phyloP scores from a whole-genome alignment of 176 grass and related monocot genomes.

The Avena sativa region DNA sequence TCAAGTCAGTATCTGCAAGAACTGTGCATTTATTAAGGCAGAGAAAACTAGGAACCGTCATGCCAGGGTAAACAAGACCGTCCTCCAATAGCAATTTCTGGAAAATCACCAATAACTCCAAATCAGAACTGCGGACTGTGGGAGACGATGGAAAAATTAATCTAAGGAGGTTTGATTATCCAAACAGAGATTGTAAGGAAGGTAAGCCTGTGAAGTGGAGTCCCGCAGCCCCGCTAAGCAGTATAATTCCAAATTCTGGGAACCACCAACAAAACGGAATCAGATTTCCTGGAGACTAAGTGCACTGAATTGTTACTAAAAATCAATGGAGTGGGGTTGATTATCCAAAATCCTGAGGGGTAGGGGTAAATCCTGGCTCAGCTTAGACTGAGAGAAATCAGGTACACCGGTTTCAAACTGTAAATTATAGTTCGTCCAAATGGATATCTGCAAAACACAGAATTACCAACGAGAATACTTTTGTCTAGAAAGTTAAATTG shows the following conservation, averaged over 20 bases:
- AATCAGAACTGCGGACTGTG: neutral
- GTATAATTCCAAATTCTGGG: neutral
- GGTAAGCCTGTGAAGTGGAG: neutral
- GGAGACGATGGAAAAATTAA: neutral
- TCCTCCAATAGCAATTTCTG: neutral
- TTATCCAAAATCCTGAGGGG: neutral
- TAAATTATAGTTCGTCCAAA: neutral
- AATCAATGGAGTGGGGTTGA: neutral
- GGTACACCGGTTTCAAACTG: neutral
- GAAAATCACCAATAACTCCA: neutral
- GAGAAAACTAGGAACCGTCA: neutral
- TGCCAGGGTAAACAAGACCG: neutral
- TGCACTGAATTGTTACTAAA: neutral
- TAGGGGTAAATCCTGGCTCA: neutral
- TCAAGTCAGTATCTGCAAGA: neutral
- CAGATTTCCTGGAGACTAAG: neutral
- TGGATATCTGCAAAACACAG: neutral
- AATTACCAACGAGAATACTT: neutral
- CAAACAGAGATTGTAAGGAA: neutral
- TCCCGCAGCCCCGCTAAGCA: neutral
- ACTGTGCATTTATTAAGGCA: neutral
- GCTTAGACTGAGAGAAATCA: neutral
- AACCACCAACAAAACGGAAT: neutral
- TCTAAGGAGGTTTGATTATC: neutral
- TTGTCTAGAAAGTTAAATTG: neutral